A percentile compares a stretch with the other conserved stretches of the same genome.
These are phyloP conservation scores for Microbotryum silenes-acaulis DNA, from an alignment of 1,284 basidiomycete species.

Conservation along the genomic window DNA sequence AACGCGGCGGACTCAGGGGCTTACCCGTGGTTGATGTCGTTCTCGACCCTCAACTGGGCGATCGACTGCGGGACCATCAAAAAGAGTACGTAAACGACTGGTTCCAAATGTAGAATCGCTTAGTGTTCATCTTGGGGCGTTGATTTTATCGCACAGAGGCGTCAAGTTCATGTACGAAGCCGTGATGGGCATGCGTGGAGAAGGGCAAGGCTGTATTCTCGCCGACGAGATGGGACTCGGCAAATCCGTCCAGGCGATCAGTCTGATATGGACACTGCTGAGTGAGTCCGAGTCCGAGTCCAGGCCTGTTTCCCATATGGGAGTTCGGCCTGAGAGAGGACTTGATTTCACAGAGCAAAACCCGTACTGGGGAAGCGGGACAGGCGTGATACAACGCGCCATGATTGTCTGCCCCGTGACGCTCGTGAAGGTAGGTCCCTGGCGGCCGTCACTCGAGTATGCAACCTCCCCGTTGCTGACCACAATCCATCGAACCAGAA, in stretches of 20 bases:
- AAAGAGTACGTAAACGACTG: slow-evolving; percentile 52
- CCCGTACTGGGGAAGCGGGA: slow-evolving; percentile 57
- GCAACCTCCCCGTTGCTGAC: not conserved
- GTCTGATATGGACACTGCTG: slow-evolving; percentile 77
- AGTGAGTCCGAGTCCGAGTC: slow-evolving; percentile 49
- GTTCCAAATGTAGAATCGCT: slow-evolving; percentile 37
- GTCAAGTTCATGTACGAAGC: slow-evolving; percentile 81
- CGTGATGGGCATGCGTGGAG: slow-evolving; percentile 85
- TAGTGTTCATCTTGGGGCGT: too few species aligned
- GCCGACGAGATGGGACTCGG: slow-evolving; percentile 98
- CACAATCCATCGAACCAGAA: slow-evolving; percentile 51
- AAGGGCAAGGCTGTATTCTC: slow-evolving; percentile 79
- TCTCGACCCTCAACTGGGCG: slow-evolving; percentile 76
- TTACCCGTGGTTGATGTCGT: slow-evolving; percentile 69
- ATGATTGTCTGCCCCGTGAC: slow-evolving; percentile 93
- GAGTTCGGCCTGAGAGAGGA: slow-evolving; percentile 6
- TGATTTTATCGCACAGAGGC: slow-evolving; percentile 16
- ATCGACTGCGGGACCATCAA: slow-evolving; percentile 80
- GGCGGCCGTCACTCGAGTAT: not conserved
- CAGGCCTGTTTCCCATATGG: not conserved
- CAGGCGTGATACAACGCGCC: slow-evolving; percentile 52
- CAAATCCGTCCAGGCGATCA: slow-evolving; percentile 80
- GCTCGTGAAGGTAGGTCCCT: slow-evolving; percentile 58
- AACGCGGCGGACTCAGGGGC: slow-evolving; percentile 22
- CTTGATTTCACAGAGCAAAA: slow-evolving; percentile 59